Conservation (phyloP, 345 rosid species). For the Populus davidiana region DNA sequence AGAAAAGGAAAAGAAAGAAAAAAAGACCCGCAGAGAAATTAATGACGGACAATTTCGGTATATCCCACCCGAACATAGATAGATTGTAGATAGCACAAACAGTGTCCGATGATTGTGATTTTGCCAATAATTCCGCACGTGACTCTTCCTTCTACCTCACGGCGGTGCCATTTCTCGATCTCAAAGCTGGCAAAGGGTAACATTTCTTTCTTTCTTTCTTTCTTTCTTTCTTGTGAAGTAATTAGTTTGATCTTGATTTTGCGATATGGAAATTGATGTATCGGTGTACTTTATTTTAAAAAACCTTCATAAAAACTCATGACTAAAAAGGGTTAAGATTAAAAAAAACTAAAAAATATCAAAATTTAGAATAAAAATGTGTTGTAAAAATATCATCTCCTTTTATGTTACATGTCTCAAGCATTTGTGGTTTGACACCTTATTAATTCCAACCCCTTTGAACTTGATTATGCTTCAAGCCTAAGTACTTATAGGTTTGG, state of each 20-base stretch:
- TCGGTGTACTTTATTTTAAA: no score
- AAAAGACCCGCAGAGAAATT: no score
- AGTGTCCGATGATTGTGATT: background rate
- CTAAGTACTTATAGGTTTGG: rapidly evolving
- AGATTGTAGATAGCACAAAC: background rate
- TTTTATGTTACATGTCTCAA: rapidly evolving
- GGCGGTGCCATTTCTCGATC: conserved; percentile 39
- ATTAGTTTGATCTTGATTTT: background rate
- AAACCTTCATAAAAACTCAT: no score
- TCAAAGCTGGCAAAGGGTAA: conserved; percentile 66
- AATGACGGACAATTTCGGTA: background rate
- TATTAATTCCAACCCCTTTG: rapidly evolving
- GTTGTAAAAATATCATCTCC: rapidly evolving
- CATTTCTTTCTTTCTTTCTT: background rate
- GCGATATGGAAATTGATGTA: no score
- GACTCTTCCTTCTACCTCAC: conserved; percentile 13
- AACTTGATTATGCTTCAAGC: rapidly evolving
- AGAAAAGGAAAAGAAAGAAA: no score
- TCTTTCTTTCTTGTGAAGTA: background rate
- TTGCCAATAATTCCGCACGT: conserved; percentile 12
- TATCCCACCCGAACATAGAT: background rate
- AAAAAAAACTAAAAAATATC: no score
- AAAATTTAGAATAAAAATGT: rapidly evolving
- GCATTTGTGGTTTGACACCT: rapidly evolving
- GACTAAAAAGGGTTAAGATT: no score